Base-by-base conservation (phyloP, 148 eudicot genomes). In the Rhododendron ferrugineum region DNA sequence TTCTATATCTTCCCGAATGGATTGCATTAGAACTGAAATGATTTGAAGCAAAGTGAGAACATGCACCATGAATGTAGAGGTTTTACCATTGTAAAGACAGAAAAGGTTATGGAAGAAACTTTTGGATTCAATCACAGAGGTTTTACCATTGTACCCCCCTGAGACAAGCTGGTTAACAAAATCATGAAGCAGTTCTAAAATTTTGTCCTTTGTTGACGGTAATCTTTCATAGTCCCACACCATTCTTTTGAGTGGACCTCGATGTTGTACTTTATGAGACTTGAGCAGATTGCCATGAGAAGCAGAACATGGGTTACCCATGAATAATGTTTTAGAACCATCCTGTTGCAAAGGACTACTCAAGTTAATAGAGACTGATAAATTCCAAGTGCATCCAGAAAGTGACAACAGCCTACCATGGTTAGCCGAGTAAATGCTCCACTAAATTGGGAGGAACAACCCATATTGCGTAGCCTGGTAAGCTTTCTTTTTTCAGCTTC, bases 71-170 rank as follows among this genome's bases (percentile, higher is more conserved):
- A 64, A 83, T 62, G 6, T n/a, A 50, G 15, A 40, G 42, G 20
- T 54, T 54, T 16, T 62, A 30, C 74, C n/a, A 54, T 3, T 54
- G 60, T 40, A 79, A 76, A 81, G 23, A 34, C 50, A 14, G 42
- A 23, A 73, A 62, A 46, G 68, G 28, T 66, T 37, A 60, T 56
- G 66, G 73, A 66, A 66, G 30, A 44, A 66, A 64, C 10, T 64
- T 47, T 73, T 47, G 37, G 22, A 20, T 56, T 85, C 77, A 82
- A 62, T 49, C 11, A 83, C 44, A 79, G 28, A 72, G 40, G 40
- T 36, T 94, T 93, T 94, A 97, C 99, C 98, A 90, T 95, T 97
- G 87, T 95, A 97, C 81, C 95, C 99, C 80, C 96, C 99, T 36
- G 89, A 88, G 74, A 97, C 84, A 89, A 97, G 92, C 90, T 97